Evolutionary conservation across 2,329 filamentous ascomycete species (phyloP), one percentile per base, ranked within the genome.

Genomic region (Trichoderma lentiforme): DNA sequence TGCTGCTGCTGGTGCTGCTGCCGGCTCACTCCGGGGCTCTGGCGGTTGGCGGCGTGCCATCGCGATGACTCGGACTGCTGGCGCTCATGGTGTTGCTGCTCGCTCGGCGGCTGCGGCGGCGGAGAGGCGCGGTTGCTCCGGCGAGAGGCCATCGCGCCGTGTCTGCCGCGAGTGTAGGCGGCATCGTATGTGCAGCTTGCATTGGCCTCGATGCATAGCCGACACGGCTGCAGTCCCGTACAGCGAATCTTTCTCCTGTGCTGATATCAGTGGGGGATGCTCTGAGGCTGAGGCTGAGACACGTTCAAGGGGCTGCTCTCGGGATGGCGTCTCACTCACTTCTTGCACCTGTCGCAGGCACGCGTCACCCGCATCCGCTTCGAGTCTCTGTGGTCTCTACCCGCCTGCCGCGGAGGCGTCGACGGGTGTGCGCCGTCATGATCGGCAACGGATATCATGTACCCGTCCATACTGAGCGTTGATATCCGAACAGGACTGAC

Each of bases 291-390:
- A 68, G 30, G 12, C 26, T 18, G 26, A 69, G 65, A 21, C 32
- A 43, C 28, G 26, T 18, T 18, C 8, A 26, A 60, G 58, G 53
- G 34, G 34, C 15, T 39, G n/a, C 30, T 56, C n/a, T 18, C 18
- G 60, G 36, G 30, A 18, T 53, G 53, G 65, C 34, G 56, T 47
- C 66, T 69, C 66, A 69, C 66, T 69, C 66, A 69, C 66, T 69
- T 69, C 26, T 69, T 69, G 66, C 66, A 69, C 34, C 66, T 60
- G 14, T 69, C 66, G 66, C 66, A 69, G 56, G 66, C 66, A 34
- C 66, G 66, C 56, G 66, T 69, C 66, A 69, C 66, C 39, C 66
- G 66, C 66, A 69, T 69, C 36, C 66, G 66, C 66, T 69, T 69
- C 56, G 66, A 69, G 15, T 69, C 66, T 60, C 53, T 61, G 66